Conservation (phyloP, 2,329 filamentous ascomycete genomes). For the Fusarium denticulatum region DNA sequence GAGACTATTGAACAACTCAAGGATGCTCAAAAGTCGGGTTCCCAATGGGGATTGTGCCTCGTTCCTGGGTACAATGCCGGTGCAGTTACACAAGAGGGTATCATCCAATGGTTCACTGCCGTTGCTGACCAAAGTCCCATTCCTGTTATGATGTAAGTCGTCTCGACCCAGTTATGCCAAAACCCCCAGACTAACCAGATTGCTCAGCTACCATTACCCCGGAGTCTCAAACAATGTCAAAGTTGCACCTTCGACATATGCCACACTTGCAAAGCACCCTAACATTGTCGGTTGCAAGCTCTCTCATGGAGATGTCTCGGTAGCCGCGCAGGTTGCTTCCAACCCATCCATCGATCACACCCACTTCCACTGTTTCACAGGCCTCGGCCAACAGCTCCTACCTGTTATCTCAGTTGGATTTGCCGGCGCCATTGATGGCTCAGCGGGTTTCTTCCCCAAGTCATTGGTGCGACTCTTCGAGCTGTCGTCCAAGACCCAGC, state of each 20-base stretch:
- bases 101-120: constrained; percentile 66
- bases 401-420: constrained; percentile 68
- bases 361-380: constrained; percentile 70
- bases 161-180: not conserved
- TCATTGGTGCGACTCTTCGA: constrained; percentile 67
- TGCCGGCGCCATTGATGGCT: constrained; percentile 69
- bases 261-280: constrained; percentile 65
- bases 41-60: constrained; percentile 68
- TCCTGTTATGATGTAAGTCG: constrained; percentile 66
- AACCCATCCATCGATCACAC: constrained; percentile 67
- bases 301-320: constrained; percentile 73
- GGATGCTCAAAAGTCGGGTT: constrained; percentile 65
- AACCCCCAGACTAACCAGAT: not conserved
- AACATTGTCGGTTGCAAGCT: constrained; percentile 78
- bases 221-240: constrained; percentile 73
- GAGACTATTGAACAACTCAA: constrained; percentile 68
- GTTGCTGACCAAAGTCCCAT: constrained; percentile 67
- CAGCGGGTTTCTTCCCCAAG: constrained; percentile 71
- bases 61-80: constrained; percentile 69
- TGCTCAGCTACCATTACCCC: constrained; percentile 68
- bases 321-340: constrained; percentile 68
- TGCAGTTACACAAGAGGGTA: constrained; percentile 63
- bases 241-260: constrained; percentile 67
- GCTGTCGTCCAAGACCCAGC: constrained; percentile 48
- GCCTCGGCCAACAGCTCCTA: constrained; percentile 72